Base-by-base conservation (phyloP, 2,329 filamentous ascomycete genomes). In the Pseudogymnoascus sp. region DNA sequence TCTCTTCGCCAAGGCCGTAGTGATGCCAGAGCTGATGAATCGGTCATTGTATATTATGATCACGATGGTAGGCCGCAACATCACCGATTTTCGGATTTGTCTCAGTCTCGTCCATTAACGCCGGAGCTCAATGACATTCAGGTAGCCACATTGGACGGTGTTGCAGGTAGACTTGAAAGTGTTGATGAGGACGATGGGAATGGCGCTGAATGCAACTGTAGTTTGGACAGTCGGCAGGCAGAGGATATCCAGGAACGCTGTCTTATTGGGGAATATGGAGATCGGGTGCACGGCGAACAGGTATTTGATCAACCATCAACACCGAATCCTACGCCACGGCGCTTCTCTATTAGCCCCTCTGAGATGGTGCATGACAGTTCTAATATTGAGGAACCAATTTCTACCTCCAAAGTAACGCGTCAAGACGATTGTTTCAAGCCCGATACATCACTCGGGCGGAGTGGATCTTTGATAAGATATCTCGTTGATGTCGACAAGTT, bases 21-120 rank as follows among this genome's bases (percentile, higher is more conserved):
- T 35, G 48, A 55, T 27, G 70, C 62, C 60, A 67, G 64, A 5
- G 62, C 66, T 29, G 63, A 69, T 41, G 67, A 66, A 60, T 58
- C 59, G 5, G 61, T 69, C 51, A 65, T 70, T 9, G 64, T 70
- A 4, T 65, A 69, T 44, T 68, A 65, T 44, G 67, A 65, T 25
- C 65, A 62, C n/a, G 66, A 68, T 41, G 66, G 67, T 29, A 66
- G 48, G 5, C 59, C 59, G 13, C 59, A 61, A 13, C 59, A 51
- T 42, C 39, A 51, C 55, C 59, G 39, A 6, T 29, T 61, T 12
- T 42, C 35, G 7, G 59, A 61, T 25, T 58, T 41, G 10, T 4
- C 59, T 25, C 21, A 8, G 17, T 35, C 31, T 35, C 59, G 59
- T 17, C 38, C 59, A 29, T 58, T 48, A 21, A 61, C 39, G 29